These are phyloP conservation scores for Rhodotorula graminis DNA, from an alignment of 768 basidiomycete genomes.

Conservation along the genomic window DNA sequence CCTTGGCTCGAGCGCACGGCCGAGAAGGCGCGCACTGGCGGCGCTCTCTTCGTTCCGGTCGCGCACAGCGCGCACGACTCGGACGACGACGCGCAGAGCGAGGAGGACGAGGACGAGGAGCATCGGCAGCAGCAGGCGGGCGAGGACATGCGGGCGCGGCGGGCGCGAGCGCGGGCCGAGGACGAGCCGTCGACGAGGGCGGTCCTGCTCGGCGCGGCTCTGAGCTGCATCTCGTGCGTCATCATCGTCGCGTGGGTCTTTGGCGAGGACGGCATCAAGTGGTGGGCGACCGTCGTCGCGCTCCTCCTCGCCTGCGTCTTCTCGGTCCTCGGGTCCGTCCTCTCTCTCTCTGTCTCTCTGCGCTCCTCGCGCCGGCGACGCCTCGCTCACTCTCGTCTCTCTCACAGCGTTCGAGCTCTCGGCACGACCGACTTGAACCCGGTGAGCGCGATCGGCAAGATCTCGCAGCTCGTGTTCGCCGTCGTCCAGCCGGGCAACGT, in stretches of 20 bases:
- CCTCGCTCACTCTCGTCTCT: not conserved
- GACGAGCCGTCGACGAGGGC: slow-evolving; percentile 71
- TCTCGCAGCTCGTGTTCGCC: slow-evolving; percentile 89
- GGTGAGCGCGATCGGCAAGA: slow-evolving; percentile 87
- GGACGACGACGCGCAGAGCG: slow-evolving; percentile 5
- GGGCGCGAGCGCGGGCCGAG: slow-evolving; percentile 36
- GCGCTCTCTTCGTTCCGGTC: slow-evolving; percentile 86
- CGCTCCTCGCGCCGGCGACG: not conserved
- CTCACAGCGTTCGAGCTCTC: slow-evolving; percentile 73
- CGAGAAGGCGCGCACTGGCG: slow-evolving; percentile 75
- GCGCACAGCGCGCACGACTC: slow-evolving; percentile 46
- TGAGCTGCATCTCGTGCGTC: slow-evolving; percentile 65
- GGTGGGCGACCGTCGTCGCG: slow-evolving; percentile 87
- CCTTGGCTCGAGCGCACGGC: slow-evolving; percentile 51
- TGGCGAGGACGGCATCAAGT: slow-evolving; percentile 82
- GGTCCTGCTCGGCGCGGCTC: slow-evolving; percentile 62
- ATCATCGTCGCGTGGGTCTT: slow-evolving; percentile 82
- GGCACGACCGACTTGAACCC: slow-evolving; percentile 84
- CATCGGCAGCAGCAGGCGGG: slow-evolving; percentile 27
- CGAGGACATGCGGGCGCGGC: not conserved
- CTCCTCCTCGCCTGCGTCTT: slow-evolving; percentile 75
- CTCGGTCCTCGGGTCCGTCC: slow-evolving; percentile 78
- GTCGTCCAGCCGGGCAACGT: slow-evolving; percentile 68
- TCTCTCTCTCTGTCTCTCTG: not conserved
- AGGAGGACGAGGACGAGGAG: slow-evolving; percentile 42